A percentile compares a stretch with the other conserved stretches of the same genome.
Evolutionary conservation across 257 asterid species (phyloP).

Genomic region (Solanum gracilifrons): DNA sequence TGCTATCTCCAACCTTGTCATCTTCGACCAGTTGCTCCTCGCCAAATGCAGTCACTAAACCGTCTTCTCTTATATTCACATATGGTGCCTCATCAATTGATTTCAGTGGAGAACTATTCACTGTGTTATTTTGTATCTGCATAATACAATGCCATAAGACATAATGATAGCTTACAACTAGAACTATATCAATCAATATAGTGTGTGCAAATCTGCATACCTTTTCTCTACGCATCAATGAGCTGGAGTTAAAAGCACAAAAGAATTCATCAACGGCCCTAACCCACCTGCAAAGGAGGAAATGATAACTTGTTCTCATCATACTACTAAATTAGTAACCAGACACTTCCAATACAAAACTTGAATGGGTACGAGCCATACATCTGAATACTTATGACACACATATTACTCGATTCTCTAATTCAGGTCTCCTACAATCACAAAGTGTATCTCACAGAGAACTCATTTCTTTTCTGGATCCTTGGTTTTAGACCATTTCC

Average conservation of each 20-base stretch:
- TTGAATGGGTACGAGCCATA: not conserved
- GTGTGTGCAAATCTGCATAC: slow-evolving; percentile 4
- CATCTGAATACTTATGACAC: not conserved
- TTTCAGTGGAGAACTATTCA: slow-evolving; percentile 29
- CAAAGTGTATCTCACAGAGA: not conserved
- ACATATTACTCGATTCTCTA: not conserved
- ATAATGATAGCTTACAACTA: not conserved
- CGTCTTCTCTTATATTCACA: slow-evolving; percentile 37
- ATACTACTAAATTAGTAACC: not conserved
- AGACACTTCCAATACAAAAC: not conserved
- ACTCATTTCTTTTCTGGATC: not conserved
- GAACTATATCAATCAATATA: not conserved
- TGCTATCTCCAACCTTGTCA: slow-evolving; percentile 10
- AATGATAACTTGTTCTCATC: not conserved
- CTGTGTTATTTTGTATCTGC: slow-evolving; percentile 16
- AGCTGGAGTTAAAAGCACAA: slow-evolving; percentile 43
- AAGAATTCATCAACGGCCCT: slow-evolving; percentile 74
- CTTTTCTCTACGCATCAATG: slow-evolving; percentile 31
- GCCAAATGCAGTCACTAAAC: slow-evolving; percentile 34
- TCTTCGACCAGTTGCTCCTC: slow-evolving; percentile 7
- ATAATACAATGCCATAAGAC: not conserved
- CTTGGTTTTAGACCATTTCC: not conserved
- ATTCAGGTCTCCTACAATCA: not conserved
- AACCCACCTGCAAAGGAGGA: slow-evolving; percentile 52
- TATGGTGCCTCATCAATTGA: slow-evolving; percentile 63